Evolutionary conservation across 805 yeast species (phyloP).

Genomic region (Metschnikowia lachancei): DNA sequence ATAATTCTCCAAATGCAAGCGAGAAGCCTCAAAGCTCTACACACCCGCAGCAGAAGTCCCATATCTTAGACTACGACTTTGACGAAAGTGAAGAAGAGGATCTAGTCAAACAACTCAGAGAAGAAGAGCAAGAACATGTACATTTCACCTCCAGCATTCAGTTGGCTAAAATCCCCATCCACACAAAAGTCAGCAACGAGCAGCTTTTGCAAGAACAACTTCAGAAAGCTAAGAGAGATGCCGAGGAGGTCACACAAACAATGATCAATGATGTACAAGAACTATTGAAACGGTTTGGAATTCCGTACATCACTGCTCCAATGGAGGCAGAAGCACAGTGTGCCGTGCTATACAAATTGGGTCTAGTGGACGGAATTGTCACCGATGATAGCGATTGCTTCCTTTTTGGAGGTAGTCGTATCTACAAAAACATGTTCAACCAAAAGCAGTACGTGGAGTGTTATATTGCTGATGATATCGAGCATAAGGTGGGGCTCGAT

Average conservation of each 20-base stretch:
- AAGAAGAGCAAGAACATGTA: constrained; percentile 73
- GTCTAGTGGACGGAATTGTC: constrained; percentile 87
- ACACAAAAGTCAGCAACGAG: constrained; percentile 45
- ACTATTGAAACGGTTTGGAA: constrained; percentile 79
- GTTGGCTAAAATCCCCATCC: constrained; percentile 20
- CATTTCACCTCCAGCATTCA: constrained; percentile 47
- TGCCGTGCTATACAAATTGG: constrained; percentile 67
- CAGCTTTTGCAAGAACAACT: constrained; percentile 57
- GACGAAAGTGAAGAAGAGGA: constrained; percentile 77
- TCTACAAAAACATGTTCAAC: constrained; percentile 91
- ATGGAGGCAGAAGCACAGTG: constrained; percentile 99
- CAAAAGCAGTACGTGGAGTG: constrained; percentile 91
- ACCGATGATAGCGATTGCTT: constrained; percentile 98
- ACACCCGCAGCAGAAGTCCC: not conserved
- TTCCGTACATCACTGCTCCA: constrained; percentile 93
- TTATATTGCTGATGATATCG: constrained; percentile 61
- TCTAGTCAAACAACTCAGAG: constrained; percentile 55
- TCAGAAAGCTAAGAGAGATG: constrained; percentile 71
- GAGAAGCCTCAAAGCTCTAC: not conserved
- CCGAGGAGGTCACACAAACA: constrained; percentile 82
- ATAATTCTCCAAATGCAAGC: not conserved
- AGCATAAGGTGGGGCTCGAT: constrained; percentile 59
- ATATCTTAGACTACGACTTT: constrained; percentile 56
- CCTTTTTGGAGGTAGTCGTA: constrained; percentile 79
- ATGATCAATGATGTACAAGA: constrained; percentile 94